phyloP scores from a whole-genome alignment of 2,329 filamentous ascomycete genomes.

The Alternaria ethzedia region DNA sequence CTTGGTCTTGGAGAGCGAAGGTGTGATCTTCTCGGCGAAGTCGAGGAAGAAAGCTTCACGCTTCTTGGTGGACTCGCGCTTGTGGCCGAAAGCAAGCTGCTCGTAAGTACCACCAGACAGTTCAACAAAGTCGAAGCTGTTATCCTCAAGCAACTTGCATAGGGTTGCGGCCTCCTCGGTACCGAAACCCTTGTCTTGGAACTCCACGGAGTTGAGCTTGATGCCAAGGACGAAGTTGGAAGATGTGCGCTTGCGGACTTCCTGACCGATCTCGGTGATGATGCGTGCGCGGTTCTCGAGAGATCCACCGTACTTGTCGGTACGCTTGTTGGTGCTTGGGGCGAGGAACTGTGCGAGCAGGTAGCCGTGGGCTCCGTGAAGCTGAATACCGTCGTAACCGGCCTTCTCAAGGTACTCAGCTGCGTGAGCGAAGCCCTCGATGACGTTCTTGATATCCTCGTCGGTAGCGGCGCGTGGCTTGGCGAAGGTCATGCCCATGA shows the following conservation, averaged over 20 bases:
- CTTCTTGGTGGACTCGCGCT: constrained; percentile 61
- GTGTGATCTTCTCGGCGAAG: constrained; percentile 62
- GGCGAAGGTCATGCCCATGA: constrained; percentile 58
- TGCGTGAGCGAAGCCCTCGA: constrained; percentile 67
- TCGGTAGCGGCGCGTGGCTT: constrained; percentile 62
- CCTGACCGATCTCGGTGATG: constrained; percentile 50
- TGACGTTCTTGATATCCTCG: constrained; percentile 62
- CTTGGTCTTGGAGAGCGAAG: constrained; percentile 62
- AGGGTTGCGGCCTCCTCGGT: constrained; percentile 59
- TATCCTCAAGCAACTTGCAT: constrained; percentile 57
- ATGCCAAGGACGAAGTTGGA: constrained; percentile 58
- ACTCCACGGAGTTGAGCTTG: constrained; percentile 66
- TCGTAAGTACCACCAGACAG: constrained; percentile 68
- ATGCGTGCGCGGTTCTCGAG: constrained; percentile 52
- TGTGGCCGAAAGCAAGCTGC: constrained; percentile 58
- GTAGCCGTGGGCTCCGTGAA: constrained; percentile 56
- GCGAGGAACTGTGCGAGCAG: constrained; percentile 56
- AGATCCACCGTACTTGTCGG: constrained; percentile 54
- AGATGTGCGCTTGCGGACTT: constrained; percentile 45
- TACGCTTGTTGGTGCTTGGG: constrained; percentile 51
- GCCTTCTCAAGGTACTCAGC: constrained; percentile 68
- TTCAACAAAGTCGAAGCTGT: constrained; percentile 64
- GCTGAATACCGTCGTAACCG: constrained; percentile 61
- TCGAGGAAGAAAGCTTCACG: constrained; percentile 67
- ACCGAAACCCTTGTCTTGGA: constrained; percentile 60